phyloP scores from a whole-genome alignment of 2,329 filamentous ascomycete species.

The Byssochlamys sp. region DNA sequence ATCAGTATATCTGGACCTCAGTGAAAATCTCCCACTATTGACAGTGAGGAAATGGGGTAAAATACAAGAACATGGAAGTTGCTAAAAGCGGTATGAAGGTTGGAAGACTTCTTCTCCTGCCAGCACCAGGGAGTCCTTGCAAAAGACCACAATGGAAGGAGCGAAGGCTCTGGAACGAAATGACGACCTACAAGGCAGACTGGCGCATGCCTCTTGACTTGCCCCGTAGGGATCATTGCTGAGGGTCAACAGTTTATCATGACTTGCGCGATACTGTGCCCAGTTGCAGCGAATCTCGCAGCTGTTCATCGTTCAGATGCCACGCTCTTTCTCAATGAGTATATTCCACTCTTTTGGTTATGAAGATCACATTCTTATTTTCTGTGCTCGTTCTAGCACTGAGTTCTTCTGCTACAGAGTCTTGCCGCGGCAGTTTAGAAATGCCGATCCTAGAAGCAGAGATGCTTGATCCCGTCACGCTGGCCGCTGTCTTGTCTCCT shows the following conservation, averaged over 20 bases:
- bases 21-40: neutral
- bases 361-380: neutral
- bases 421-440: neutral
- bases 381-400: neutral
- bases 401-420: neutral
- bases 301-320: neutral
- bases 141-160: neutral
- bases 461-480: conserved; percentile 1
- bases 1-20: neutral
- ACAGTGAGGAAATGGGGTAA: neutral
- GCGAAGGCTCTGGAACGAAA: neutral
- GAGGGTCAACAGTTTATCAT: neutral
- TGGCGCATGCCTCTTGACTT: neutral
- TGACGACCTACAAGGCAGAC: neutral
- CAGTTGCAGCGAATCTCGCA: neutral
- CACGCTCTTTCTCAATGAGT: neutral
- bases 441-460: neutral
- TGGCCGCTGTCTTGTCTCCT: neutral
- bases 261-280: neutral
- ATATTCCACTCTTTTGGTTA: neutral
- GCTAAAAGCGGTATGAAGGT: neutral
- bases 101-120: neutral
- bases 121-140: neutral
- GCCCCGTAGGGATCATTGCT: neutral
- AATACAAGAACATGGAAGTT: neutral